Base-by-base conservation (phyloP, 495 filamentous ascomycete genomes). In the Aspergillus funiculosus region DNA sequence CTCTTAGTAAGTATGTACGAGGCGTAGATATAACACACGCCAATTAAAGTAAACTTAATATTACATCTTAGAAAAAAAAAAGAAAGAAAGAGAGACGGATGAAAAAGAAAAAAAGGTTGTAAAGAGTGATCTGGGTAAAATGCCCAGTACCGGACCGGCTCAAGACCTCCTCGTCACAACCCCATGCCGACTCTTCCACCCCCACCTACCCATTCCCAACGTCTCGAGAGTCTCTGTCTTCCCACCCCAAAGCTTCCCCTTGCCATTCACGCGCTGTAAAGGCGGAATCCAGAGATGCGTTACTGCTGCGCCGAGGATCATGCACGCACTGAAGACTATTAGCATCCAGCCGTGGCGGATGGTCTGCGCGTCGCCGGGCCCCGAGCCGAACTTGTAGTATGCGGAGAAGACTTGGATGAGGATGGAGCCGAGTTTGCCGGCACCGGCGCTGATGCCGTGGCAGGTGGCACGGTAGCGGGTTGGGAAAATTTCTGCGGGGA, bases 401-500 rank as follows among this genome's bases (percentile, higher is more conserved):
- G 61, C 63, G 13, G 75, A 72, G 52, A 79, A 66, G 28, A 76
- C 43, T 43, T 78, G 75, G 29, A 77, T 74, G 19, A 79, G 61
- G 34, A 82, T 74, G 14, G 76, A 76, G 35, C 78, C 79, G 30
- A 81, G 53, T 51, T 81, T 81, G 39, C 79, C 79, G 5, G 63
- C 42, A 1, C 64, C 79, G 18, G 78, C 78, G 41, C 66, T 69
- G 46, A 82, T 56, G 24, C 78, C 77, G 50, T 80, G 76, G 52
- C 72, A 75, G 1, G 75, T 77, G 36, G 63, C 72, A 29, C 79
- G 71, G 57, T 80, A 77, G 25, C 74, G 74, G 21, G 79, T 81
- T 7, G 79, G 79, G 54, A 81, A 83, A 26, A 79, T 60, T 56
- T 82, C 79, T 22, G 72, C 76, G 10, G 77, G 76, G 36, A 79